Evolutionary conservation across 2,329 filamentous ascomycete species (phyloP).

Genomic region (Phialophora expanda): DNA sequence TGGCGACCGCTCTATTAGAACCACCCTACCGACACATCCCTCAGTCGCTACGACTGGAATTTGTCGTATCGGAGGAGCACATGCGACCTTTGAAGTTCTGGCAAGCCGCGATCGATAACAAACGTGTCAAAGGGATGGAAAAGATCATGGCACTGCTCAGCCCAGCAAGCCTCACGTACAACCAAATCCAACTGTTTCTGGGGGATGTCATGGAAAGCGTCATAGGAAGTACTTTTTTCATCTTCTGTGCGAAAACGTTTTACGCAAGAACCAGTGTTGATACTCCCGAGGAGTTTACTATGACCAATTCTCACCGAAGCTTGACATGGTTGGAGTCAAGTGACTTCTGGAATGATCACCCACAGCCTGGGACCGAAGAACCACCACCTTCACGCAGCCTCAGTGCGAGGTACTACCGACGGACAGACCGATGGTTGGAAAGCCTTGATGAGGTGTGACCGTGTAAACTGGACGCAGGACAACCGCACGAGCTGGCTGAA

Average conservation of each 20-base stretch:
- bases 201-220: not conserved
- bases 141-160: not conserved
- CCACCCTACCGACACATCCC: not conserved
- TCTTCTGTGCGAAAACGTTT: not conserved
- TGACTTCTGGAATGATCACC: not conserved
- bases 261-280: not conserved
- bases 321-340: not conserved
- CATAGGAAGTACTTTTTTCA: not conserved
- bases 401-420: not conserved
- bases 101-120: not conserved
- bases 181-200: not conserved
- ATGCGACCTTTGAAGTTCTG: not conserved
- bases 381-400: not conserved
- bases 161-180: not conserved
- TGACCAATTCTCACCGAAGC: not conserved
- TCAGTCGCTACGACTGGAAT: not conserved
- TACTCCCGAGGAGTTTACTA: not conserved
- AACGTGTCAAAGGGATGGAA: not conserved
- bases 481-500: not conserved
- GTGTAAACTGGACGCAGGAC: not conserved
- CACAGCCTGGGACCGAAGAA: not conserved
- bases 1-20: not conserved
- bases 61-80: not conserved
- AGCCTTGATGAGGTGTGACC: not conserved
- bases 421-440: not conserved